These are phyloP conservation scores for Lycium barbarum DNA, from an alignment of 257 asterid species.

Conservation along the genomic window DNA sequence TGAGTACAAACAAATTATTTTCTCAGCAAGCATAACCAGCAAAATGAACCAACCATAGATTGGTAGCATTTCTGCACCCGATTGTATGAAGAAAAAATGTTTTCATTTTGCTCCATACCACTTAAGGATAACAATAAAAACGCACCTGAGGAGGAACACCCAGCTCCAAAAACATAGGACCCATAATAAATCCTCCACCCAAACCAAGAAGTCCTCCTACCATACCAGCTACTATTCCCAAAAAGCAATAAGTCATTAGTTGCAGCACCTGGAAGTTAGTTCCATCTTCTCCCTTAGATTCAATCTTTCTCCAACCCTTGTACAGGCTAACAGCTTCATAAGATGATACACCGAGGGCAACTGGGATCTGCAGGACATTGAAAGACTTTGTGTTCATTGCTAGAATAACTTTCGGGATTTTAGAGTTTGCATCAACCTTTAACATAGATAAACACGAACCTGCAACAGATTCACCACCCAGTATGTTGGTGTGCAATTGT, in stretches of 20 bases:
- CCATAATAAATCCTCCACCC: slow-evolving; percentile 91
- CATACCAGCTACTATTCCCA: slow-evolving; percentile 82
- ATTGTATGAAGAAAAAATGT: background rate
- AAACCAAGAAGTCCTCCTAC: slow-evolving; percentile 98
- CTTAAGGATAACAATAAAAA: background rate
- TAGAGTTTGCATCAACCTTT: background rate
- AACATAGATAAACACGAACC: slow-evolving; percentile 50
- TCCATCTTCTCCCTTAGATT: slow-evolving; percentile 77
- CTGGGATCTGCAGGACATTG: slow-evolving; percentile 69
- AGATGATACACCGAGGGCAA: slow-evolving; percentile 71
- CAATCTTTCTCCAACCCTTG: slow-evolving; percentile 84
- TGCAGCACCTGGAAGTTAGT: slow-evolving; percentile 68
- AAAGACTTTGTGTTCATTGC: background rate
- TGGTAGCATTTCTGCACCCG: background rate
- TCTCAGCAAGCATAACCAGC: slow-evolving; percentile 15
- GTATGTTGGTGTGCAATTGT: slow-evolving; percentile 69
- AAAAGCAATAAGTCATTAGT: slow-evolving; percentile 68
- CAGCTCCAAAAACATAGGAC: slow-evolving; percentile 60
- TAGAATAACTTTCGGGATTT: background rate
- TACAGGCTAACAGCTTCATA: slow-evolving; percentile 73
- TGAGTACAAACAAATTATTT: background rate
- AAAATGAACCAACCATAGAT: background rate
- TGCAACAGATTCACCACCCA: slow-evolving; percentile 94
- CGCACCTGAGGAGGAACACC: slow-evolving; percentile 76
- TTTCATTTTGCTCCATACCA: background rate